Conservation (phyloP, 2,329 filamentous ascomycete species). For the Claviceps fusiformis region DNA sequence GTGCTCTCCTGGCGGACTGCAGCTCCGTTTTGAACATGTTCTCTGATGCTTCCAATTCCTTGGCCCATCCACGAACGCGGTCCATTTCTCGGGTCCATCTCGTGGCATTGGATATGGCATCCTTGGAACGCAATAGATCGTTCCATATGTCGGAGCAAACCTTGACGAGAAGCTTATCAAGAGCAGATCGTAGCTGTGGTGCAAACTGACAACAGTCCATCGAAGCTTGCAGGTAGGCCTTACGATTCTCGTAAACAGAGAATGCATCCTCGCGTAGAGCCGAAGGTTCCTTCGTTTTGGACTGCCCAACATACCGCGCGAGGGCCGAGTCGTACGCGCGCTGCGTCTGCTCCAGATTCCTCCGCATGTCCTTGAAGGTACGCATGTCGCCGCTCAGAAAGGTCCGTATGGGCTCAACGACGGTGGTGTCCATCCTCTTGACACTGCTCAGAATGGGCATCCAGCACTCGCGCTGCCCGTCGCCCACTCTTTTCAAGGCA, state of each 20-base stretch:
- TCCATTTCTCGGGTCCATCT: slow-evolving; percentile 74
- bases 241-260: slow-evolving; percentile 81
- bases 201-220: slow-evolving; percentile 87
- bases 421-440: slow-evolving; percentile 61
- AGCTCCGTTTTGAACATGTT: slow-evolving; percentile 70
- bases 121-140: slow-evolving; percentile 63
- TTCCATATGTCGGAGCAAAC: slow-evolving; percentile 80
- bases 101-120: slow-evolving; percentile 48
- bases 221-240: slow-evolving; percentile 78
- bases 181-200: slow-evolving; percentile 67
- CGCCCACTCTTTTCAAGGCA: slow-evolving; percentile 71
- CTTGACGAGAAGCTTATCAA: slow-evolving; percentile 77
- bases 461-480: slow-evolving; percentile 84
- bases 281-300: slow-evolving; percentile 87
- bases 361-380: slow-evolving; percentile 73
- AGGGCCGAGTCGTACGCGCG: slow-evolving; percentile 73
- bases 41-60: slow-evolving; percentile 88
- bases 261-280: slow-evolving; percentile 90
- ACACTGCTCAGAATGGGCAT: slow-evolving; percentile 57
- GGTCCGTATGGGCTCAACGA: slow-evolving; percentile 67
- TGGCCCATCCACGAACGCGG: slow-evolving; percentile 80
- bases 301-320: slow-evolving; percentile 69
- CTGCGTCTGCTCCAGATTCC: slow-evolving; percentile 64
- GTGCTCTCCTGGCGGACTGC: slow-evolving; percentile 61
- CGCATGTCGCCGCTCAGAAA: slow-evolving; percentile 72